These are phyloP conservation scores for Verticillium nonalfalfae DNA, from an alignment of 2,329 filamentous ascomycete species.

Conservation along the genomic window DNA sequence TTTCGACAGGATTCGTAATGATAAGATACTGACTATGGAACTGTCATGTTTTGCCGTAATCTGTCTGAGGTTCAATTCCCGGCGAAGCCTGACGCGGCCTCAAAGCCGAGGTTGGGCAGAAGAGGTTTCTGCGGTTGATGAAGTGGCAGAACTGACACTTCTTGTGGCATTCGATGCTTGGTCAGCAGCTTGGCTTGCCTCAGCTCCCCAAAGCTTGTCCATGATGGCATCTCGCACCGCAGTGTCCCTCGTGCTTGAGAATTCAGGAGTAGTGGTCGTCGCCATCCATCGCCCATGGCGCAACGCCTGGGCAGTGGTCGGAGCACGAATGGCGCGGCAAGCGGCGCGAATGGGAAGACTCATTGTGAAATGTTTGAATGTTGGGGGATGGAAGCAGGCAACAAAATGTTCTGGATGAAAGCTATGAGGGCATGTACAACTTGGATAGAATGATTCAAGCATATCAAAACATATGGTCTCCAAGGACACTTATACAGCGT, in stretches of 20 bases:
- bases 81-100: neutral
- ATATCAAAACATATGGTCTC: neutral
- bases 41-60: no score
- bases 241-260: neutral
- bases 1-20: no score
- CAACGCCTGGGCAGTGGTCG: neutral
- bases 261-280: neutral
- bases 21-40: no score
- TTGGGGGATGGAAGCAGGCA: no score
- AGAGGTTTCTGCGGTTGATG: neutral
- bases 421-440: neutral
- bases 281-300: neutral
- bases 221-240: constrained; percentile 1
- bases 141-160: neutral
- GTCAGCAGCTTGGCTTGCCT: neutral
- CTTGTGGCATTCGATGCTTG: neutral
- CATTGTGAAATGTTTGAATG: neutral
- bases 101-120: neutral
- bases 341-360: neutral
- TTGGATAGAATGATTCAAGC: neutral
- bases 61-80: neutral
- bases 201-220: constrained; percentile 2
- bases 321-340: neutral
- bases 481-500: neutral
- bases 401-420: neutral